phyloP scores from a whole-genome alignment of 2,329 filamentous ascomycete species.

The Sporothrix variecibatus region DNA sequence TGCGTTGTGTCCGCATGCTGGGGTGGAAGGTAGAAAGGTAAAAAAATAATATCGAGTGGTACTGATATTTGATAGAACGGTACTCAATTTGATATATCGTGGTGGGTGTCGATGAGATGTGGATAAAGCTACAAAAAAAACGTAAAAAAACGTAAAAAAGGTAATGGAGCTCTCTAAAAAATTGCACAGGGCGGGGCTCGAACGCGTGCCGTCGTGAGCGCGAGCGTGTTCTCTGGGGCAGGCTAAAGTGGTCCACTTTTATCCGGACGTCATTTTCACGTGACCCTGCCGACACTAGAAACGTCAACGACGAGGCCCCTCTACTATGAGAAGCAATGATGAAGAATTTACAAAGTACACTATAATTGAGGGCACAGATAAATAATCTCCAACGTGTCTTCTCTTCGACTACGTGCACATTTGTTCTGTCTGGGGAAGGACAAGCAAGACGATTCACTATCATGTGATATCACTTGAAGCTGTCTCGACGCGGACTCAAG shows the following conservation, averaged over 20 bases:
- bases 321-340: too few species aligned
- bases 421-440: background rate
- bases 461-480: slow-evolving; percentile 1
- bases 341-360: too few species aligned
- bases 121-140: background rate
- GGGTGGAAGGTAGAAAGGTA: background rate
- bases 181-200: slow-evolving; percentile 30
- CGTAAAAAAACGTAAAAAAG: slow-evolving; percentile 14
- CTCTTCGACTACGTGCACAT: background rate
- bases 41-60: background rate
- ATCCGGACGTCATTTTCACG: background rate
- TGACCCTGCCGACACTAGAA: background rate
- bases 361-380: too few species aligned
- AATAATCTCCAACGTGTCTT: too few species aligned
- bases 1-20: slow-evolving; percentile 19
- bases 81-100: background rate
- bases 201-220: slow-evolving; percentile 27
- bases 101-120: background rate
- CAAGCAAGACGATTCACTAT: background rate
- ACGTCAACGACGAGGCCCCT: background rate
- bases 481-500: background rate
- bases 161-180: slow-evolving; percentile 16
- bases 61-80: background rate
- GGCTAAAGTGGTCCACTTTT: slow-evolving; percentile 5
- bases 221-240: background rate